These are phyloP conservation scores for Salix arbutifolia DNA, from an alignment of 345 rosid genomes.

Conservation along the genomic window DNA sequence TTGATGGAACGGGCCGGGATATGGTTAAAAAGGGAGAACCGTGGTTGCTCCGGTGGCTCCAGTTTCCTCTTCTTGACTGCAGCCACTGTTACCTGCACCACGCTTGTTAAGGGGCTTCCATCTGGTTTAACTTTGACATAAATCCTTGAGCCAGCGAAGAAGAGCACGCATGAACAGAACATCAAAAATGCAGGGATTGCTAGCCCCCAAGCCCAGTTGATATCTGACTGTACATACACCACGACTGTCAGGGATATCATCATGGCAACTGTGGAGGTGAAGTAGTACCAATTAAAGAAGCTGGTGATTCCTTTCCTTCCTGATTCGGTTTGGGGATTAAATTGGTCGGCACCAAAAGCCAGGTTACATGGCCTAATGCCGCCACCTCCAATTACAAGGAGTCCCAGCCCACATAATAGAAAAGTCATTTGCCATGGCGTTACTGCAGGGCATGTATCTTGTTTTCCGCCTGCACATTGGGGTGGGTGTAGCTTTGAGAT, in stretches of 20 bases:
- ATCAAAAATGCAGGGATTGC: conserved; percentile 21
- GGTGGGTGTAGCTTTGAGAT: conserved; percentile 18
- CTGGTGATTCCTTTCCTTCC: conserved; percentile 21
- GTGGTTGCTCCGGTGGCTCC: not conserved
- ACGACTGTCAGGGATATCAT: conserved; percentile 15
- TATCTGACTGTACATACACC: conserved; percentile 20
- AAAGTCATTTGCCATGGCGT: conserved; percentile 10
- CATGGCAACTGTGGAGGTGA: conserved; percentile 21
- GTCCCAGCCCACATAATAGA: conserved; percentile 4
- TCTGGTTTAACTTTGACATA: conserved; percentile 24
- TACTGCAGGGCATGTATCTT: conserved; percentile 2
- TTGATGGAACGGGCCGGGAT: conserved; percentile 9
- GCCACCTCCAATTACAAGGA: conserved; percentile 14
- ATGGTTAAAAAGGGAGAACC: conserved; percentile 14
- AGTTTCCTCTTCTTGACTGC: conserved; percentile 22
- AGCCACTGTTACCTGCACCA: conserved; percentile 16
- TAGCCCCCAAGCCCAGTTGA: conserved; percentile 25
- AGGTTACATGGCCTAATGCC: conserved; percentile 19
- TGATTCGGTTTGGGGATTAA: conserved; percentile 20
- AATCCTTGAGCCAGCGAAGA: conserved; percentile 17
- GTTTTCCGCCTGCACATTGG: not conserved
- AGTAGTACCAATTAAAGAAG: conserved; percentile 29
- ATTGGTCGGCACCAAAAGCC: conserved; percentile 23
- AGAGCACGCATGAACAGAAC: conserved; percentile 14
- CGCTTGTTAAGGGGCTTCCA: conserved; percentile 20